Evolutionary conservation across 805 yeast genomes (phyloP), one percentile per base, ranked within the genome.

Genomic region (Ogataea pini): DNA sequence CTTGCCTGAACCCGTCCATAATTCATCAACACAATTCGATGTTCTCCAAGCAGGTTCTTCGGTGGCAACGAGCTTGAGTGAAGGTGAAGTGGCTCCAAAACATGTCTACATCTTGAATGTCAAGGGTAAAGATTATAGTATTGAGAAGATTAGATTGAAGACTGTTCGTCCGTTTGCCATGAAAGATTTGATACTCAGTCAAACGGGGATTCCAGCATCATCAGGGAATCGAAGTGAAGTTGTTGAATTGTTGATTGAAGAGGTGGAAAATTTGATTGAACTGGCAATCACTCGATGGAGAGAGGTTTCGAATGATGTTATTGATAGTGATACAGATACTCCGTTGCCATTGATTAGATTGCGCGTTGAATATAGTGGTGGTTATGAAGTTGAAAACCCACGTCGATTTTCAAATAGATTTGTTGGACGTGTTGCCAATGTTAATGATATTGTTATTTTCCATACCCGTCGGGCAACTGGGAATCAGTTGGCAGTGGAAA

Each of bases 41-140:
- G 89, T 90, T 0, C 72, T 94, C 32, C 97, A 90, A 63, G 94
- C 96, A 0, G 99, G 99, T 0, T 88, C 96, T 1, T 86, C 96
- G 0, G 86, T 94, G 14, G 97, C 96, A 0, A 94, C 99, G 0
- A 84, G 96, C 2, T 71, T 94, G 19, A 79, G 87, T 50, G 94
- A 86, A 45, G 95, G 92, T 9, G 99, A 94, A 62, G 78, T 89
- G 0, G 74, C 80, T 13, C 79, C 76, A 28, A 94, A 94, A 62
- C 77, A 82, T 62, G 91, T 83, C 0, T 91, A 86, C 47, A 72
- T 94, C 2, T 56, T 94, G 51, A 81, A 79, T 39, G 71, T 92
- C 16, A 73, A 78, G n/a, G 83, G 81, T 2, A 73, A 71, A 34
- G 72, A 80, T 38, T 81, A 79, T 56, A 65, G 77, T 1, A 46